A percentile compares a stretch with the other conserved stretches of the same genome.
These are phyloP conservation scores for Phytophthora pluvialis DNA, from an alignment of 352 stramenopile genomes.

Conservation along the genomic window DNA sequence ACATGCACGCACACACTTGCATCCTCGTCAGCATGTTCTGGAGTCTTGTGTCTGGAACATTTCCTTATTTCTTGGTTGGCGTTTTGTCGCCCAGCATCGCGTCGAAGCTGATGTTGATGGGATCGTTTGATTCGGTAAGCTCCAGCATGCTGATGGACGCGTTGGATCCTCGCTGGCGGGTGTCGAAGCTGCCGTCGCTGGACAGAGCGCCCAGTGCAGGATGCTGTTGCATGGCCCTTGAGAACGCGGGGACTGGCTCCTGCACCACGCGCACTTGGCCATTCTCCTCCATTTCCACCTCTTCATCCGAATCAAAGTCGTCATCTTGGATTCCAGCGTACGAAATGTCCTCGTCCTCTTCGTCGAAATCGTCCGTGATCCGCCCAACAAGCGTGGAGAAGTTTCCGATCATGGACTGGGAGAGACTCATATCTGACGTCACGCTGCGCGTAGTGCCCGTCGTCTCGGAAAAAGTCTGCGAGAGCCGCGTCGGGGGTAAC, in stretches of 20 bases:
- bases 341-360: slow-evolving; percentile 53
- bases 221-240: slow-evolving; percentile 23
- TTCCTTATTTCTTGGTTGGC: slow-evolving; percentile 12
- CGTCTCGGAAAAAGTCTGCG: slow-evolving; percentile 52
- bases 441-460: slow-evolving; percentile 41
- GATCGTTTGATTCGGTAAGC: slow-evolving; percentile 23
- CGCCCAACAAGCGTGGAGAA: slow-evolving; percentile 70
- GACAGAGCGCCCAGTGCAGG: slow-evolving; percentile 35
- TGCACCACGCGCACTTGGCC: slow-evolving; percentile 16
- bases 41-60: background rate
- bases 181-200: slow-evolving; percentile 43
- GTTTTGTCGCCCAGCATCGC: slow-evolving; percentile 36
- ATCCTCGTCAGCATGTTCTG: background rate
- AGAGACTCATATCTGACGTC: slow-evolving; percentile 71
- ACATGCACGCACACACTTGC: background rate
- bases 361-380: slow-evolving; percentile 66
- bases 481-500: slow-evolving; percentile 39
- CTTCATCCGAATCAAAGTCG: slow-evolving; percentile 41
- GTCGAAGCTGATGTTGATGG: slow-evolving; percentile 34
- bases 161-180: slow-evolving; percentile 34
- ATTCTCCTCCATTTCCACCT: slow-evolving; percentile 28
- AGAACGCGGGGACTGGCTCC: slow-evolving; percentile 24
- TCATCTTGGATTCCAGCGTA: slow-evolving; percentile 47
- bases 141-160: slow-evolving; percentile 51
- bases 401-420: slow-evolving; percentile 75